Base-by-base conservation (phyloP, 2,329 filamentous ascomycete genomes). In the Lizonia empirigonia region DNA sequence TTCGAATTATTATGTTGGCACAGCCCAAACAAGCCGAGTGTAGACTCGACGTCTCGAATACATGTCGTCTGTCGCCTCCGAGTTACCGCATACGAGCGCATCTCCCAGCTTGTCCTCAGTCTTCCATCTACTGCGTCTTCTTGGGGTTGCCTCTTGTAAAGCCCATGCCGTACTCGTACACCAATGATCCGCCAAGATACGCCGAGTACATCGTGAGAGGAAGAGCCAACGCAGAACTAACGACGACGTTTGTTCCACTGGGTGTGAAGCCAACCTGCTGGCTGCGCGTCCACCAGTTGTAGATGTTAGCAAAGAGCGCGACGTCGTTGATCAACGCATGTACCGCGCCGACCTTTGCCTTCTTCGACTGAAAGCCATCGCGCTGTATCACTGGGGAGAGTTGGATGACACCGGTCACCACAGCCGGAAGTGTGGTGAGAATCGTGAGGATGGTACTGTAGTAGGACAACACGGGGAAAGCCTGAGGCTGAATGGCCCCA, bases 111-210 rank as follows among this genome's bases (percentile, higher is more conserved):
- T 22, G 15, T 20, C 5, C 15, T 19, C 5, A 10, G 22, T 15
- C 5, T 12, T 10, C 10, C 22, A 15, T 38, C 22, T 42, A 54
- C 41, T 54, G 46, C 16, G 37, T 22, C 33, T 54, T 54, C 57
- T 58, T 64, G 5, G 61, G 53, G 8, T 56, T 60, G 2, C 56
- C 58, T 15, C 60, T 50, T 10, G 67, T 62, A 32, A 79, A 71
- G 1, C 77, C 77, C 60, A 79, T 75, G 0, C 77, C 77, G 51
- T 76, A 75, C 23, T 74, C 65, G 57, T 79, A 80, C 5, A 76
- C 75, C 53, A 80, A 53, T 7, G 62, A 63, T 0, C 76, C 77
- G 2, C 77, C 77, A 4, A 79, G 64, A 50, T 75, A 76, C 10
- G 76, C 76, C 3, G 68, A 69, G 50, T 75, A 74, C 32, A 76